Conservation (phyloP, 305 asterid species). For the Salvia sclarea region DNA sequence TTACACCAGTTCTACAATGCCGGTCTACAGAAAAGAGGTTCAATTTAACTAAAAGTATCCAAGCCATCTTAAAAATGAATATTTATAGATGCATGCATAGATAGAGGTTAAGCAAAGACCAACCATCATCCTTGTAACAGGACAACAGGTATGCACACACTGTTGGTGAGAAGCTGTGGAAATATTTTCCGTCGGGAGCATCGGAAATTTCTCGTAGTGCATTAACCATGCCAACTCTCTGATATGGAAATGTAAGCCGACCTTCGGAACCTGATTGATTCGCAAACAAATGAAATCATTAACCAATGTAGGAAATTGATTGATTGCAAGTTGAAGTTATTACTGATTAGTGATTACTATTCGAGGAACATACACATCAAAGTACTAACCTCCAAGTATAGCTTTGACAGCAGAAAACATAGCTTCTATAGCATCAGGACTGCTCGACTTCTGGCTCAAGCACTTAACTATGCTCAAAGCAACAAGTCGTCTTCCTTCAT, state of each 20-base stretch:
- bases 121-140: slow-evolving; percentile 94
- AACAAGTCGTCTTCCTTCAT: slow-evolving; percentile 80
- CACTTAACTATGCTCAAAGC: slow-evolving; percentile 75
- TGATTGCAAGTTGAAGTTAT: slow-evolving; percentile 15
- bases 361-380: slow-evolving; percentile 22
- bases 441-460: slow-evolving; percentile 92
- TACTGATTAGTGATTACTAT: background rate
- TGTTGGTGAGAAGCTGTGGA: slow-evolving; percentile 65
- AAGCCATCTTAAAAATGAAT: slow-evolving; percentile 20
- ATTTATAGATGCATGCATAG: slow-evolving; percentile 5
- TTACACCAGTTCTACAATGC: slow-evolving; percentile 27
- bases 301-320: slow-evolving; percentile 24
- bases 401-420: slow-evolving; percentile 77
- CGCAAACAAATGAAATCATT: slow-evolving; percentile 30
- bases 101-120: slow-evolving; percentile 37
- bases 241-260: slow-evolving; percentile 94
- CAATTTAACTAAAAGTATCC: slow-evolving; percentile 10
- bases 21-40: slow-evolving; percentile 19
- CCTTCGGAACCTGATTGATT: slow-evolving; percentile 91
- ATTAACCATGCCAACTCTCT: slow-evolving; percentile 85
- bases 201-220: slow-evolving; percentile 75
- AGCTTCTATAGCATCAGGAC: slow-evolving; percentile 90
- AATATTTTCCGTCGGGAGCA: slow-evolving; percentile 91
- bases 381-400: slow-evolving; percentile 76
- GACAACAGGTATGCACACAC: slow-evolving; percentile 74